phyloP scores from a whole-genome alignment of 2,329 filamentous ascomycete species.

The Dothistroma pini region DNA sequence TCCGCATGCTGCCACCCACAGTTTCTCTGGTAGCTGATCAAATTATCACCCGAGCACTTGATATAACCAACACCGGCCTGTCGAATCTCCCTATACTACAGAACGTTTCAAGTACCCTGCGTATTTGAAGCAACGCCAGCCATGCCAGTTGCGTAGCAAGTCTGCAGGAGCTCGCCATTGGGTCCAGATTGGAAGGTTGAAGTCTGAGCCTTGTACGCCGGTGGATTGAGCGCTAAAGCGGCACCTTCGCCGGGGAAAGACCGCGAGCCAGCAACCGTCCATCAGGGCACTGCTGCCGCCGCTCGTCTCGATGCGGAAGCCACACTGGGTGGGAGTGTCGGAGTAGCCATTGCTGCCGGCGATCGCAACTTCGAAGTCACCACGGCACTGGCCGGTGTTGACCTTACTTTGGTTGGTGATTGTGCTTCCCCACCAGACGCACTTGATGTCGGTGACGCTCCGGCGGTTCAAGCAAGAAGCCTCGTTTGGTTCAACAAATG shows the following conservation, averaged over 20 bases:
- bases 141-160: conserved; percentile 12
- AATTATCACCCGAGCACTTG: conserved; percentile 10
- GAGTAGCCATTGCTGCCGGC: conserved; percentile 39
- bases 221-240: conserved; percentile 12
- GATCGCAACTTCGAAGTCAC: conserved; percentile 39
- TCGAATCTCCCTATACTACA: conserved; percentile 11
- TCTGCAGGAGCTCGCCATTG: conserved; percentile 15
- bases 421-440: conserved; percentile 35
- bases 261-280: conserved; percentile 23
- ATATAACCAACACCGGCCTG: conserved; percentile 12
- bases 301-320: conserved; percentile 11
- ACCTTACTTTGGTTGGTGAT: conserved; percentile 29
- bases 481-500: conserved; percentile 31
- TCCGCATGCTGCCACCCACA: conserved; percentile 15
- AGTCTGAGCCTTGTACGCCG: conserved; percentile 10
- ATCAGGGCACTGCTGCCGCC: conserved; percentile 8
- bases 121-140: conserved; percentile 13
- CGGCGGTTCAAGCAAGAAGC: conserved; percentile 33
- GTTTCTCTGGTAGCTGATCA: conserved; percentile 14
- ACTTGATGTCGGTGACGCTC: conserved; percentile 35
- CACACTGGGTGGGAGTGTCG: conserved; percentile 7
- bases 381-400: conserved; percentile 35
- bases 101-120: conserved; percentile 10
- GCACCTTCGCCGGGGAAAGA: conserved; percentile 12
- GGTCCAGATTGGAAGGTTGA: conserved; percentile 12